Evolutionary conservation across 2,329 filamentous ascomycete genomes (phyloP), one percentile per base, ranked within the genome.

Genomic region (Fusarium continuum): DNA sequence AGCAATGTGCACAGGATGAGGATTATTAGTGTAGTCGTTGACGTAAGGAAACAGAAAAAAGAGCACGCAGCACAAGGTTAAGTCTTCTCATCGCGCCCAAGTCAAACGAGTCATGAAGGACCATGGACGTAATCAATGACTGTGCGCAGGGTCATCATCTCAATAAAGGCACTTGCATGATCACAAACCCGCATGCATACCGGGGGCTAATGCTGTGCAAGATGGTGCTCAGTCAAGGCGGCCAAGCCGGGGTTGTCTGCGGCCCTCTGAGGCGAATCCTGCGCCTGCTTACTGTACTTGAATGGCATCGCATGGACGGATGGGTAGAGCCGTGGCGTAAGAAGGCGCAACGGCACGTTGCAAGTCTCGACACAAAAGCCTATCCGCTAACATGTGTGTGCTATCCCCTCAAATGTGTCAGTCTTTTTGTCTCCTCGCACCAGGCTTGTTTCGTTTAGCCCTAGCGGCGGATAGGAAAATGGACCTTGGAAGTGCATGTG

Each of bases 131-230:
- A 55, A 59, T 53, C 32, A 45, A 50, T 44, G 63, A 43, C 49
- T 61, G 34, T 59, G 39, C 44, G 32, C 31, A 53, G 35, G 47
- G 59, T 56, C 59, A 45, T 64, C 57, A 38, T 57, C 56, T 67
- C 31, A 54, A 67, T 52, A 38, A 57, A 70, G 62, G 54, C 62
- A 67, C 62, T 57, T 70, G 68, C 68, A 70, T 70, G 66, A 70
- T 70, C 68, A 70, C 55, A 62, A 57, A 66, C 59, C 66, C 53
- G 38, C 56, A 56, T 66, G 55, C 32, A 64, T 55, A 54, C 49
- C 52, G 56, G 54, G 45, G 67, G 47, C 65, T 63, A 66, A 61
- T 60, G 49, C 36, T 52, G 63, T 65, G 65, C 55, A 56, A 60
- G 61, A 64, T 67, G 65, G 61, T 67, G 64, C 44, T 62, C 49